Conservation (phyloP, 495 filamentous ascomycete genomes). For the Podospora conica region DNA sequence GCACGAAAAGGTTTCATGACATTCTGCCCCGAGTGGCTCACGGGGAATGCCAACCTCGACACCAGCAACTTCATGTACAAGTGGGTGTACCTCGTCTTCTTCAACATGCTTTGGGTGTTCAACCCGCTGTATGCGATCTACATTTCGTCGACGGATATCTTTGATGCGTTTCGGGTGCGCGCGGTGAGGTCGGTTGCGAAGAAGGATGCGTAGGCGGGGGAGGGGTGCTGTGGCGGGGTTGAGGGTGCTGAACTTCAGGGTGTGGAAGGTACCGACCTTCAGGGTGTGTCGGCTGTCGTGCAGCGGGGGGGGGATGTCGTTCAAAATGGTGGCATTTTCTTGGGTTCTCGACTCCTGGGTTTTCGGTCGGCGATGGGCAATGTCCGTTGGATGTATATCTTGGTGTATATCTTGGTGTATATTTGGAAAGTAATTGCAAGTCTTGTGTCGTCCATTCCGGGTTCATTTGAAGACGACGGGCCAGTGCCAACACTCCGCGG, state of each 20-base stretch:
- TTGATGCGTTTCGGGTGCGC: conserved; percentile 45
- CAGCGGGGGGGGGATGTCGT: not conserved
- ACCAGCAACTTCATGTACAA: conserved; percentile 78
- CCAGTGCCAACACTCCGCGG: not conserved
- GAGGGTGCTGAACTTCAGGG: not conserved
- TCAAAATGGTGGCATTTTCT: not conserved
- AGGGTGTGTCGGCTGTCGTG: no score
- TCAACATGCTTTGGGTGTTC: conserved; percentile 86
- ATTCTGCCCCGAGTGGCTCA: conserved; percentile 90
- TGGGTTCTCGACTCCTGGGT: not conserved
- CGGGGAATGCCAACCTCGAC: conserved; percentile 67
- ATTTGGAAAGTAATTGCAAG: not conserved
- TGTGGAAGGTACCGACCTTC: not conserved
- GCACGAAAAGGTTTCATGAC: conserved; percentile 71
- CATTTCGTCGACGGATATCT: conserved; percentile 56
- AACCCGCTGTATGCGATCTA: conserved; percentile 72
- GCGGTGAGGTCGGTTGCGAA: conserved; percentile 22
- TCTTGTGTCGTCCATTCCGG: not conserved
- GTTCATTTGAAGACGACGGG: not conserved
- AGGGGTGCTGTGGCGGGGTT: not conserved
- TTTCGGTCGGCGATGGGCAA: not conserved
- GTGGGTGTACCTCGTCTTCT: conserved; percentile 86
- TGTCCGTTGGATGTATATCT: no score
- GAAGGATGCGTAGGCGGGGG: conserved; percentile 16
- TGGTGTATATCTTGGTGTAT: not conserved